Base-by-base conservation (phyloP, 2,329 filamentous ascomycete species). In the Penicillium palitans region DNA sequence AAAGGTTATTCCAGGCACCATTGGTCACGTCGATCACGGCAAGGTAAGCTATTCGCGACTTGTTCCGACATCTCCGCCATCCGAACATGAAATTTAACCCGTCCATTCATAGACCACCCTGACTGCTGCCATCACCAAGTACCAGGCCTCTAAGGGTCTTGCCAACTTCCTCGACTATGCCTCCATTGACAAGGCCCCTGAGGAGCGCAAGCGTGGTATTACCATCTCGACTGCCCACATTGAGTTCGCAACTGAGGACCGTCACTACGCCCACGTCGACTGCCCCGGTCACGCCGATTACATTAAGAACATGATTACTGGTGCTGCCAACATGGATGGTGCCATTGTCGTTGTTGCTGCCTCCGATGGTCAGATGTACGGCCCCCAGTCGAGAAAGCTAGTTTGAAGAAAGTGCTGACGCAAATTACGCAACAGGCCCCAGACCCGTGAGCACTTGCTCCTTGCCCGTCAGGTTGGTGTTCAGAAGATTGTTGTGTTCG, bases 291-390 rank as follows among this genome's bases (percentile, higher is more conserved):
- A 99, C 89, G 95, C 95, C 80, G 95, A 99, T 91, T 99, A 99
- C 85, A 98, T 99, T 84, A 99, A 99, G 87, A 99, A 99, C 89
- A 99, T 99, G 95, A 99, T 99, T 79, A 99, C 95, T 68, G 95
- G 95, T 87, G 93, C 95, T 64, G 93, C 96, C 72, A 96, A 92
- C 84, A 99, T 99, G 95, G 95, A 99, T 72, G 95, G 95, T 72
- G 93, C 95, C 72, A 93, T 99, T 76, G 97, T 99, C 72, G 95
- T 99, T 68, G 96, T 99, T 71, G 96, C 96, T 70, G 95, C 95
- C 69, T 96, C 92, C 39, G 95, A 99, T 76, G 95, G 95, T 76
- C 96, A 99, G 83, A 99, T 99, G 95, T 84, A 79, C 61, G 79
- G 52, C 33, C 15, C 45, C 45, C 44, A 29, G 25, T 24, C n/a